Base-by-base conservation (phyloP, 495 filamentous ascomycete species). In the Geoglossum glabrum region DNA sequence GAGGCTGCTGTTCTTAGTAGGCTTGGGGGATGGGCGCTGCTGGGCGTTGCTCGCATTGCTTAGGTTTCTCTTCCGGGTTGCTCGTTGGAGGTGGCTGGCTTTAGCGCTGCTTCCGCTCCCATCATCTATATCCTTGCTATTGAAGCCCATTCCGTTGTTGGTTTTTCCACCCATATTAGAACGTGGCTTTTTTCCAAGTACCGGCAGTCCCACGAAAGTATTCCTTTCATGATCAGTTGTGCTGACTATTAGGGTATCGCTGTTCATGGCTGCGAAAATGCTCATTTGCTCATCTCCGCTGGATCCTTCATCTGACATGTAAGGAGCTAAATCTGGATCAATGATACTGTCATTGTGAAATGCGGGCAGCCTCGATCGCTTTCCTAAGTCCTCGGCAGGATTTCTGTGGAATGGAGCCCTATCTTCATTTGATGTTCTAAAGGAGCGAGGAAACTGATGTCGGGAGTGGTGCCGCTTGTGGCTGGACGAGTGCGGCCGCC, bases 291-390 rank as follows among this genome's bases (percentile, higher is more conserved):
- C 89, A 62, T 95, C 90, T 19, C 83, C 92, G 64, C 86, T 96
- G 1, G 87, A 90, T 23, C 82, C 88, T 63, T 89, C 85, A 67
- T 99, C 93, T 19, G 92, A 97, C 73, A 97, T 83, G 70, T 90
- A 97, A 28, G 88, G 86, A 1, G 89, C 90, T 17, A 97, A 73
- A 64, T 97, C 93, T 3, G 93, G 90, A 64, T 99, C 93, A 65
- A 97, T 97, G 61, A 99, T 95, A 63, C 87, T 96, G 65, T 99
- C 93, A 62, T 87, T 87, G 64, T 97, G 93, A 63, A 98, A 97
- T 28, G 90, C 87, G 34, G 90, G 83, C 8, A 95, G 74, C 15
- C 79, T 77, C n/a, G 78, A 73, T 57, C 80, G 81, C 54, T 73
- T 75, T 19, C 72, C 69, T 28, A 79, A 71, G 52, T 95, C 86